Conservation (phyloP, 345 rosid genomes). For the Microcos paniculata region DNA sequence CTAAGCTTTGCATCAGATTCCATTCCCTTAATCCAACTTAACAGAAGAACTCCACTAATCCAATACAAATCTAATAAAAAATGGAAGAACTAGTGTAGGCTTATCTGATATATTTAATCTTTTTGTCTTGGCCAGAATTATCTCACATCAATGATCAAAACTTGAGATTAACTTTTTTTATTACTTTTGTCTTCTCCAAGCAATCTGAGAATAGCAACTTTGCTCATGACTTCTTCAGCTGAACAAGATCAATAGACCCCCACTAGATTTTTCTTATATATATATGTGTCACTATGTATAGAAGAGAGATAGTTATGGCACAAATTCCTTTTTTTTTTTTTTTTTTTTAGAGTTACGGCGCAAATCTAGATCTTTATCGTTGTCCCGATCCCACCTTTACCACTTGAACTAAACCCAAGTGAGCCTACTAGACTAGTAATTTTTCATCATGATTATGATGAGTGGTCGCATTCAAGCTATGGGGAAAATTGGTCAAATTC, state of each 20-base stretch:
- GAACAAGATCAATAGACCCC: not conserved
- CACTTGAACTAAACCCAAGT: too few relatives aligned
- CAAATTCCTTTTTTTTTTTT: too few relatives aligned
- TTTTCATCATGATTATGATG: not conserved
- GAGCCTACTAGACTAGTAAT: not conserved
- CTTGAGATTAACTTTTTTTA: not conserved
- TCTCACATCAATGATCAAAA: not conserved
- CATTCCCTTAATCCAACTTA: not conserved
- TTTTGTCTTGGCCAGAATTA: not conserved
- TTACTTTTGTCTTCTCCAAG: not conserved
- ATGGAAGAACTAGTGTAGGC: not conserved
- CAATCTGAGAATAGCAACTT: not conserved
- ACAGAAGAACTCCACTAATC: too few relatives aligned
- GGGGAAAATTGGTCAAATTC: not conserved
- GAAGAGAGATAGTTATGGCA: too few relatives aligned
- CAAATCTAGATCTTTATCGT: too few relatives aligned
- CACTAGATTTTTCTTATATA: too few relatives aligned
- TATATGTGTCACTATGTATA: too few relatives aligned
- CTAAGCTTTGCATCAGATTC: not conserved
- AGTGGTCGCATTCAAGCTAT: not conserved
- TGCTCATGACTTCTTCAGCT: not conserved
- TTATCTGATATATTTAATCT: too few relatives aligned
- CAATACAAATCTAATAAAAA: too few relatives aligned
- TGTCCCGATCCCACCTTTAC: too few relatives aligned
- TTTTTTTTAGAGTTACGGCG: too few relatives aligned